A percentile compares a stretch with the other conserved stretches of the same genome.
These are phyloP conservation scores for Nakazawaea molendinolei DNA, from an alignment of 805 yeast genomes.

Conservation along the genomic window DNA sequence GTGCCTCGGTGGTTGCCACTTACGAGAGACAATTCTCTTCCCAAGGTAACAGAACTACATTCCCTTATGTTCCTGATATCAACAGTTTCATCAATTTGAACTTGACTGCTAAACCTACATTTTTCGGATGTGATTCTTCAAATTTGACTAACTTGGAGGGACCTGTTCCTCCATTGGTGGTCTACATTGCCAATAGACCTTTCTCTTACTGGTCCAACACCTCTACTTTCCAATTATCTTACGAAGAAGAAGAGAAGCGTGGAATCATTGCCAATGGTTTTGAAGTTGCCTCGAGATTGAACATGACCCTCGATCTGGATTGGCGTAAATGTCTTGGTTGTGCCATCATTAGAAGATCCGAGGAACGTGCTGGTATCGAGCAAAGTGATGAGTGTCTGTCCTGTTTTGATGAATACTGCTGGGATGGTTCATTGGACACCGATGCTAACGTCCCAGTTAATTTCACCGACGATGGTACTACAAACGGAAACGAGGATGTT, in stretches of 20 bases:
- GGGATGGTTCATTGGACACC: slow-evolving; percentile 44
- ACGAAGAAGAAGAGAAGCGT: slow-evolving; percentile 47
- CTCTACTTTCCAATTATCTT: slow-evolving; percentile 64
- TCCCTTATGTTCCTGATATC: slow-evolving; percentile 76
- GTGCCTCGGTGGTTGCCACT: slow-evolving; percentile 49
- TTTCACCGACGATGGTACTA: slow-evolving; percentile 34
- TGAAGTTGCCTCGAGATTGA: slow-evolving; percentile 58
- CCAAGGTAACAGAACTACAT: slow-evolving; percentile 53
- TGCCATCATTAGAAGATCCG: slow-evolving; percentile 73
- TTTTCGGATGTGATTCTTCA: slow-evolving; percentile 74
- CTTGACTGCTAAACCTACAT: slow-evolving; percentile 63
- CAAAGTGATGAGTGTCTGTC: slow-evolving; percentile 64
- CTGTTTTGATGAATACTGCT: slow-evolving; percentile 73
- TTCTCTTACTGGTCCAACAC: slow-evolving; percentile 61
- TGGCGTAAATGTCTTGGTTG: slow-evolving; percentile 77
- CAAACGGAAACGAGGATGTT: slow-evolving; percentile 22
- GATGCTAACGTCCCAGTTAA: slow-evolving; percentile 18
- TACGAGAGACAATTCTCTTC: slow-evolving; percentile 41
- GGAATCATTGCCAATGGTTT: slow-evolving; percentile 69
- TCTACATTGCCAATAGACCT: slow-evolving; percentile 73
- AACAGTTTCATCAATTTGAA: slow-evolving; percentile 52
- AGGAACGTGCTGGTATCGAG: slow-evolving; percentile 55
- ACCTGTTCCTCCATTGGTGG: slow-evolving; percentile 60
- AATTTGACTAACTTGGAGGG: slow-evolving; percentile 42
- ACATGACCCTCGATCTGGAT: slow-evolving; percentile 59